Base-by-base conservation (phyloP, 2,329 filamentous ascomycete species). In the Metarhizium guizhouense region DNA sequence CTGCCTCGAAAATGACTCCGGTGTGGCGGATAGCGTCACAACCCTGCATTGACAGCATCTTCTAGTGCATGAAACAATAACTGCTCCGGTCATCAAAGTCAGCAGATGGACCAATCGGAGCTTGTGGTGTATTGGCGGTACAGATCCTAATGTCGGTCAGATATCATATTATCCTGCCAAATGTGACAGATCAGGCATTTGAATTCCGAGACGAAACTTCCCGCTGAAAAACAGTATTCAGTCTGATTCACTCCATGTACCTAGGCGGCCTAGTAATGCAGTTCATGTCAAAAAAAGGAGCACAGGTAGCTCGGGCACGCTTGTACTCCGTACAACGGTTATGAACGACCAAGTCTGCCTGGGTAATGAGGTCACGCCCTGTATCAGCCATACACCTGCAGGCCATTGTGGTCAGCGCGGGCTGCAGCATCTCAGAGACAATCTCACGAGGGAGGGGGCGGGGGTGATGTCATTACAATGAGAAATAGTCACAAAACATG, bases 131-230 rank as follows among this genome's bases (percentile, higher is more conserved):
- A n/a, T 20, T n/a, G 49, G 14, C 10, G 14, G 13, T 58, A 32
- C 7, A 54, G 51, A 59, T 54, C 52, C 34, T 40, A 16, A 32
- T 14, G 51, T 48, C 52, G 40, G 57, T 62, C 59, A 62, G 53
- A 56, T 57, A 45, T 60, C 59, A 53, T 20, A 51, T 49, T 55
- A 47, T 47, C 14, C 25, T n/a, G 29, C 38, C 20, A 14, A 40
- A 57, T 56, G 51, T 60, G 57, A 59, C 40, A 58, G 45, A 57
- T 61, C 59, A 59, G 48, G 47, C 57, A 34, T 49, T 48, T 16
- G 45, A 48, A 14, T 14, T 29, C 10, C 20, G 25, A 48, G 25
- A 48, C 20, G 45, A 30, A 4, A n/a, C 20, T 29, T 11, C 13
- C n/a, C 25, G 13, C 10, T 20, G 25, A 25, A 47, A 25, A n/a